Evolutionary conservation across 2,329 filamentous ascomycete species (phyloP).

Genomic region (Hymenoscyphus fraxineus): DNA sequence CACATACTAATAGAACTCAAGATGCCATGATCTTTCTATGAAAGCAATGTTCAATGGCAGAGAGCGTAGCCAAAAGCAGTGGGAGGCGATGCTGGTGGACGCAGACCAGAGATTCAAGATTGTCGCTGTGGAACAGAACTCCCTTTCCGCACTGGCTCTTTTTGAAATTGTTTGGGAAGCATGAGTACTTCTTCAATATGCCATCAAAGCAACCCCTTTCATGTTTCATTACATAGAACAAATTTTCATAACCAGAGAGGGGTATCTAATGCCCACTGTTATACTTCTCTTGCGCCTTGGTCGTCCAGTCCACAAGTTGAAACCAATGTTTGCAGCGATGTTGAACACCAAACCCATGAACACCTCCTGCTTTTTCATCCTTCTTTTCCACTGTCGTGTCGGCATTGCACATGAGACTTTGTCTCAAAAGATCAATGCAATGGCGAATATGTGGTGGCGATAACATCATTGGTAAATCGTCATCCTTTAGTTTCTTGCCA

Average conservation of each 20-base stretch:
- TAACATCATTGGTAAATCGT: not conserved
- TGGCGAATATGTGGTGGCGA: not conserved
- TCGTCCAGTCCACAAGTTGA: not conserved
- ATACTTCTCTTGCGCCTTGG: not conserved
- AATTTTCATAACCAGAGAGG: too few relatives aligned
- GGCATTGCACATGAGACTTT: not conserved
- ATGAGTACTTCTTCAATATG: not conserved
- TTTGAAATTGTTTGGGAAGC: not conserved
- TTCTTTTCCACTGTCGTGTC: not conserved
- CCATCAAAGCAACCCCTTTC: too few relatives aligned
- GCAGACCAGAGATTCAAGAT: not conserved
- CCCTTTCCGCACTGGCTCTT: not conserved
- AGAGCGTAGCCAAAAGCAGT: too few relatives aligned
- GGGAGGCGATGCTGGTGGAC: too few relatives aligned
- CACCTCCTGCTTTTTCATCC: not conserved
- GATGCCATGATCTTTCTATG: not conserved
- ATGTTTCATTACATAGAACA: too few relatives aligned
- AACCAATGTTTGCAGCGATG: not conserved
- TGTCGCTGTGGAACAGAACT: not conserved
- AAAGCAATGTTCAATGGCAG: not conserved
- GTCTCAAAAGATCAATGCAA: constrained; percentile 1
- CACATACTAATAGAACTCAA: not conserved
- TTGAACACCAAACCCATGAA: constrained; percentile 3
- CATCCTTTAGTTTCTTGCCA: not conserved
- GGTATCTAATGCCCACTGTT: too few relatives aligned